Evolutionary conservation across 2,329 filamentous ascomycete species (phyloP), one percentile per base, ranked within the genome.

Genomic region (Neonectria hederae): DNA sequence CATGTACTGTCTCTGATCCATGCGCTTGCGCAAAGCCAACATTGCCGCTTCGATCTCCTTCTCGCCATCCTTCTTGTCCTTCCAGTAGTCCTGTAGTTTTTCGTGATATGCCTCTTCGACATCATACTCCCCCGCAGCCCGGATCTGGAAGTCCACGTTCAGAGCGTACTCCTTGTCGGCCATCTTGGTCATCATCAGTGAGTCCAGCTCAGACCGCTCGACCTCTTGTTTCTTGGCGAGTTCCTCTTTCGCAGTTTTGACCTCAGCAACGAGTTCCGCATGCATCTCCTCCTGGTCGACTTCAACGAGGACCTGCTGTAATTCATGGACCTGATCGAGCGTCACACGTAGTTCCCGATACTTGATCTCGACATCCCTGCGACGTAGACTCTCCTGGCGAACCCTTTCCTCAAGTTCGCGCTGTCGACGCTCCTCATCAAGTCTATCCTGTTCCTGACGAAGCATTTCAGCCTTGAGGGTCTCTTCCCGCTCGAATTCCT

Each of bases 401-500:
- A 77, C 75, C 10, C 81, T 75, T 67, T 82, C 78, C 49, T 79
- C 75, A 1, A 80, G 72, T 65, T 80, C 78, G 11, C 71, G 75
- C 59, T 77, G 75, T 63, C 76, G 76, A 3, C 75, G 76, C 67
- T 81, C 79, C 52, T 79, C 76, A 8, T 78, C 77, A 8, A 76
- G 48, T 9, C 75, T 75, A 46, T 76, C 77, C 61, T 79, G 78
- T 57, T 82, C 80, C 40, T 78, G 76, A 2, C 77, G 77, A 32
- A 78, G 71, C 42, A 79, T 71, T 67, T 81, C 81, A 5, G 76
- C 78, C 63, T 80, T 81, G 49, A 75, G 76, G 0, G 79, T 80
- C 70, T 85, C 82, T 58, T 82, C 79, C 19, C 78, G 78, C 75
- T 86, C 82, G 60, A 83, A 82, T 53, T 83, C 83, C 48, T 79